Percentiles rank a stretch among this genome's conserved stretches.
Evolutionary conservation across 2,329 filamentous ascomycete genomes (phyloP).

Genomic region (Venturia nashicola): DNA sequence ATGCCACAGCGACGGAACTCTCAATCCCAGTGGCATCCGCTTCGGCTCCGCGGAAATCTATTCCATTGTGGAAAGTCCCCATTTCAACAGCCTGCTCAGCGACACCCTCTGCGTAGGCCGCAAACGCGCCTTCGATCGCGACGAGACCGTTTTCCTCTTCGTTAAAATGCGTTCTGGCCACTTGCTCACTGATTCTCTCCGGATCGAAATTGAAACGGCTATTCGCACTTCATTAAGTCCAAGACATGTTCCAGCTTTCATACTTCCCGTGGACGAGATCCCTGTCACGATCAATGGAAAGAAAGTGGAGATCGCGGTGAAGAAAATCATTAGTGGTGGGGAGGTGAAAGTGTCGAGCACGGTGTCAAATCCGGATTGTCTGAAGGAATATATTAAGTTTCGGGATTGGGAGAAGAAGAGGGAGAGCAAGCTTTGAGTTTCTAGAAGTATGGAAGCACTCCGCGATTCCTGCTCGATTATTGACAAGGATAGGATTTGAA

Average conservation of each 20-base stretch:
- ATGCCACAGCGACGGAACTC: slow-evolving; percentile 27
- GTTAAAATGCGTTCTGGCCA: slow-evolving; percentile 22
- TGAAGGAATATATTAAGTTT: not conserved
- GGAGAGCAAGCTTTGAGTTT: not conserved
- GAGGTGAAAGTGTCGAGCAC: slow-evolving; percentile 8
- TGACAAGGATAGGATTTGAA: too few relatives aligned
- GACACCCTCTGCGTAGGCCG: slow-evolving; percentile 29
- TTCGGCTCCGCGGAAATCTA: slow-evolving; percentile 37
- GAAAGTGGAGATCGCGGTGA: slow-evolving; percentile 34
- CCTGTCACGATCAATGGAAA: slow-evolving; percentile 36
- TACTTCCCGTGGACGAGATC: slow-evolving; percentile 27
- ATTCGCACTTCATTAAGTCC: slow-evolving; percentile 19
- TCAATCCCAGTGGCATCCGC: slow-evolving; percentile 36
- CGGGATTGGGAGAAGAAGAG: not conserved
- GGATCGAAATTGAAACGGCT: slow-evolving; percentile 15
- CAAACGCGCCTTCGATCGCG: slow-evolving; percentile 21
- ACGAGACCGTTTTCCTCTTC: slow-evolving; percentile 30
- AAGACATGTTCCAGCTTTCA: slow-evolving; percentile 30
- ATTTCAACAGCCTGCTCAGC: slow-evolving; percentile 23
- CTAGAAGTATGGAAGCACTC: too few relatives aligned
- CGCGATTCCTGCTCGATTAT: too few relatives aligned
- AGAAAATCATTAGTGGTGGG: slow-evolving; percentile 18
- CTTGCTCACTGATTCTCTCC: slow-evolving; percentile 17
- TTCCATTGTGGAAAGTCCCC: slow-evolving; percentile 31
- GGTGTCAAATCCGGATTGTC: slow-evolving; percentile 9